Conservation (phyloP, 768 basidiomycete species). For the Calocybe indica region DNA sequence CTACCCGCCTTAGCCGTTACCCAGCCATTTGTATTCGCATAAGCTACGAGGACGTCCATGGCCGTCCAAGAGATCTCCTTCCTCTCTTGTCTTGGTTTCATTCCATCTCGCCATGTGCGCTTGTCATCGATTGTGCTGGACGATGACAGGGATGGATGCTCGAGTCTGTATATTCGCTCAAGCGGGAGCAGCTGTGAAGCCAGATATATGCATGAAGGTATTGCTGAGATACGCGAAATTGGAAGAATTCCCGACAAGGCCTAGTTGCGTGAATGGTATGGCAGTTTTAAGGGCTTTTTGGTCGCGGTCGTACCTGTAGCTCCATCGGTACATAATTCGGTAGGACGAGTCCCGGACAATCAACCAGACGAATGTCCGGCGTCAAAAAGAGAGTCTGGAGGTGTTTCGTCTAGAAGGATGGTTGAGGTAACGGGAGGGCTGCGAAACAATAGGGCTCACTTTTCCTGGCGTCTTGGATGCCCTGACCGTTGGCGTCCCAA, state of each 20-base stretch:
- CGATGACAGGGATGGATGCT: constrained; percentile 38
- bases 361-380: constrained; percentile 78
- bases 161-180: constrained; percentile 60
- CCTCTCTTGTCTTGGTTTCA: constrained; percentile 16
- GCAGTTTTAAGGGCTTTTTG: constrained; percentile 1
- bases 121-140: constrained; percentile 46
- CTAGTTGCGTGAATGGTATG: constrained; percentile 23
- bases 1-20: constrained; percentile 88
- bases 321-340: constrained; percentile 81
- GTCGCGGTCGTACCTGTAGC: constrained; percentile 49
- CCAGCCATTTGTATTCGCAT: constrained; percentile 75
- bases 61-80: constrained; percentile 63
- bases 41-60: constrained; percentile 76
- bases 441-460: constrained; percentile 27
- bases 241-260: constrained; percentile 68
- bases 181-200: constrained; percentile 67
- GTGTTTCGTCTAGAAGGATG: constrained; percentile 70
- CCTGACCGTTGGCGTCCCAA: constrained; percentile 71
- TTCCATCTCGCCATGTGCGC: constrained; percentile 70
- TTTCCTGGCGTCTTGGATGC: constrained; percentile 88
- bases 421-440: background rate
- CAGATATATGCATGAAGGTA: constrained; percentile 78
- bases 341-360: constrained; percentile 94
- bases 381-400: constrained; percentile 94
- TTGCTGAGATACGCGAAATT: constrained; percentile 78